A percentile compares a stretch with the other conserved stretches of the same genome.
These are phyloP conservation scores for Auricularia cornea DNA, from an alignment of 768 basidiomycete species.

Conservation along the genomic window DNA sequence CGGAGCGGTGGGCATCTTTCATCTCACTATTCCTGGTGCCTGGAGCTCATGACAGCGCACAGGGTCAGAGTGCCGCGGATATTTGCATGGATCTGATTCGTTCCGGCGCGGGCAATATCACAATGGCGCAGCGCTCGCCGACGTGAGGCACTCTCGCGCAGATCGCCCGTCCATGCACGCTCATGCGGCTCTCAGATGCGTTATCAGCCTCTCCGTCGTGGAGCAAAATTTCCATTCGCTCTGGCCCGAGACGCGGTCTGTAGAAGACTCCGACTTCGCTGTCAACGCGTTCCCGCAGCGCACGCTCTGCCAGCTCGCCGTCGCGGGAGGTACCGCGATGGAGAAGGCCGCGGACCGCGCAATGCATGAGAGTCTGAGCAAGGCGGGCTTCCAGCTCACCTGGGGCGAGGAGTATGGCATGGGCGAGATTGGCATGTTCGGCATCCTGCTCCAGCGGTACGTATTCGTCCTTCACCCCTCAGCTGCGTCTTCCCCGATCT, in stretches of 20 bases:
- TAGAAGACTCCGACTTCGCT: constrained; percentile 21
- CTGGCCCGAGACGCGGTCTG: constrained; percentile 7
- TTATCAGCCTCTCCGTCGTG: constrained; percentile 9
- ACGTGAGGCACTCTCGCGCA: constrained; percentile 22
- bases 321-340: constrained; percentile 3
- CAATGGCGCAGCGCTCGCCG: constrained; percentile 36
- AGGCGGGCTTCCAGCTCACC: constrained; percentile 29
- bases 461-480: not conserved
- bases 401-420: not conserved
- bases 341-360: constrained; percentile 22
- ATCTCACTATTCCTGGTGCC: no score
- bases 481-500: not conserved
- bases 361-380: constrained; percentile 26
- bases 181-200: constrained; percentile 11
- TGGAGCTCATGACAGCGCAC: no score
- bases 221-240: constrained; percentile 6
- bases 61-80: constrained; percentile 21
- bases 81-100: constrained; percentile 30
- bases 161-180: constrained; percentile 15
- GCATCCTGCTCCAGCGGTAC: not conserved
- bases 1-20: constrained; percentile 29
- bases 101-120: constrained; percentile 26
- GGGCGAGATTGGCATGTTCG: not conserved
- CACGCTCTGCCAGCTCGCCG: constrained; percentile 8
- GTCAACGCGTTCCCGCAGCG: constrained; percentile 16